Percentiles rank a stretch among this genome's conserved stretches.
phyloP scores from a whole-genome alignment of 495 filamentous ascomycete genomes.

The Penicillium bialowiezense region DNA sequence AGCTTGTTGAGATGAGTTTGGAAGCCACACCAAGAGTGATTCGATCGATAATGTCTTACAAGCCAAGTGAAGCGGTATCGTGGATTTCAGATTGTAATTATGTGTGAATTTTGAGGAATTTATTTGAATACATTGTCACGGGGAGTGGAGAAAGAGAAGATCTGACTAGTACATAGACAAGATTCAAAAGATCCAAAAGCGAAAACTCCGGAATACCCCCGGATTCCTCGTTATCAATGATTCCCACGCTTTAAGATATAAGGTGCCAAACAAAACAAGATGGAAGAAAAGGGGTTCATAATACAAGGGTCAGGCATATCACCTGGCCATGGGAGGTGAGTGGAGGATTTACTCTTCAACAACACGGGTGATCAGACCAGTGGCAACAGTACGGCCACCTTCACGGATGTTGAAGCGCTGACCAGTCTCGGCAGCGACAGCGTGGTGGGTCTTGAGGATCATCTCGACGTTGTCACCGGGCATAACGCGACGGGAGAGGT shows the following conservation, averaged over 20 bases:
- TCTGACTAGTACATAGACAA: conserved; percentile 37
- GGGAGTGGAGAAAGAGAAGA: conserved; percentile 26
- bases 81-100: background rate
- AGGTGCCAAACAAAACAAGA: conserved; percentile 29
- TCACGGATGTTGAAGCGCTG: conserved; percentile 97
- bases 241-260: conserved; percentile 37
- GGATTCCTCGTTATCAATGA: conserved; percentile 32
- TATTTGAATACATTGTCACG: conserved; percentile 25
- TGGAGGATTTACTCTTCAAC: conserved; percentile 37
- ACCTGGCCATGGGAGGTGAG: conserved; percentile 4
- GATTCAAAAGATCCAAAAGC: conserved; percentile 38
- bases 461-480: conserved; percentile 99
- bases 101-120: conserved; percentile 9
- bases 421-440: conserved; percentile 81
- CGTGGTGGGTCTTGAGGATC: conserved; percentile 73
- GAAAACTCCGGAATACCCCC: conserved; percentile 39
- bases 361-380: conserved; percentile 85
- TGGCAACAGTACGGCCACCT: conserved; percentile 90
- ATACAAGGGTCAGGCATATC: conserved; percentile 30
- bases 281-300: conserved; percentile 33
- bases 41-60: no score
- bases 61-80: no score
- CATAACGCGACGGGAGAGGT: conserved; percentile 77
- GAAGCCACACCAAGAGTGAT: no score
- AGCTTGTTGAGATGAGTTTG: no score